A percentile compares a stretch with the other conserved stretches of the same genome.
These are phyloP conservation scores for Apiotrichum sp. DNA, from an alignment of 1,284 basidiomycete genomes.

Conservation along the genomic window DNA sequence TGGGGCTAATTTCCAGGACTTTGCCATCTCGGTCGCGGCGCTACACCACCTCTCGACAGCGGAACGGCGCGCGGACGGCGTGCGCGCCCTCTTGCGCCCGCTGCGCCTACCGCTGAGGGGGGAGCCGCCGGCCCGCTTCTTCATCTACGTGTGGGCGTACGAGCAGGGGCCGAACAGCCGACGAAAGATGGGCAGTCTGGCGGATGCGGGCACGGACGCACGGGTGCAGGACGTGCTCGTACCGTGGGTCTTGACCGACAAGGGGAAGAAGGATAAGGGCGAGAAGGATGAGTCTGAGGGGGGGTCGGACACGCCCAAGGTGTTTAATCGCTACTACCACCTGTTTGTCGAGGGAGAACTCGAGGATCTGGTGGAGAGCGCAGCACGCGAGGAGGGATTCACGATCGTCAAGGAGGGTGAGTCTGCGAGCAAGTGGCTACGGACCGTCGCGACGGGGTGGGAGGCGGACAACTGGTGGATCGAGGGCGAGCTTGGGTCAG, in stretches of 20 bases:
- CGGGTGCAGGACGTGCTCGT: slow-evolving; percentile 61
- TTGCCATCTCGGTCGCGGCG: slow-evolving; percentile 89
- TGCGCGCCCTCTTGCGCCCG: slow-evolving; percentile 63
- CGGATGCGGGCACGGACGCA: slow-evolving; percentile 25
- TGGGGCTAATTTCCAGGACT: slow-evolving; percentile 58
- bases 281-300: slow-evolving; percentile 1
- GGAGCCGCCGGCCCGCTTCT: slow-evolving; percentile 58
- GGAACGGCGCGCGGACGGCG: slow-evolving; percentile 61
- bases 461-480: slow-evolving; percentile 54
- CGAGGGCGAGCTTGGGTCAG: slow-evolving; percentile 39
- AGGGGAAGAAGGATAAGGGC: slow-evolving; percentile 4
- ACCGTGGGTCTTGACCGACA: slow-evolving; percentile 56
- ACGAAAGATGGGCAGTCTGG: slow-evolving; percentile 53
- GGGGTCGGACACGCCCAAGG: slow-evolving; percentile 21
- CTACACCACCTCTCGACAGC: slow-evolving; percentile 85
- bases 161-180: slow-evolving; percentile 84
- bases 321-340: slow-evolving; percentile 86
- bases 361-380: slow-evolving; percentile 55
- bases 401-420: slow-evolving; percentile 6
- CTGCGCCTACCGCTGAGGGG: slow-evolving; percentile 52
- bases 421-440: slow-evolving; percentile 51
- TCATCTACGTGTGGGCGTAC: slow-evolving; percentile 98
- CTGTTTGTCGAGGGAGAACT: slow-evolving; percentile 81
- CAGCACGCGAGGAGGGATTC: slow-evolving; percentile 59
- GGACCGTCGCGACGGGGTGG: slow-evolving; percentile 69